Percentiles rank a stretch among this genome's conserved stretches.
phyloP scores from a whole-genome alignment of 768 basidiomycete genomes.

The Cantharellus anzutake region DNA sequence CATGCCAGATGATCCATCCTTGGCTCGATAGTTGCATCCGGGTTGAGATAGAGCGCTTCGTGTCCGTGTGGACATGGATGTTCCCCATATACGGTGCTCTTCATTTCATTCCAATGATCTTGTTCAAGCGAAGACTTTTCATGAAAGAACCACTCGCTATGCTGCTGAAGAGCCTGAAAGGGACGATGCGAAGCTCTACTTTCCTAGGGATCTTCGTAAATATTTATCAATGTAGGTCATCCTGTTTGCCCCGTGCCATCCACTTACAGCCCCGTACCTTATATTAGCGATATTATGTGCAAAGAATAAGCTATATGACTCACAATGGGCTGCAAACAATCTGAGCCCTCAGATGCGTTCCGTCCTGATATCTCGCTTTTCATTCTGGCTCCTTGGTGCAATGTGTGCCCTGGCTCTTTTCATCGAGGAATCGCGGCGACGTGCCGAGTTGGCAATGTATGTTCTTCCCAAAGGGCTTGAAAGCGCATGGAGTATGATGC shows the following conservation, averaged over 20 bases:
- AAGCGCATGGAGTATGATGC: constrained; percentile 67
- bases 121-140: constrained; percentile 61
- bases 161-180: constrained; percentile 41
- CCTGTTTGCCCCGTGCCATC: background rate
- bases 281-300: constrained; percentile 40
- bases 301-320: constrained; percentile 38
- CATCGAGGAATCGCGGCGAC: constrained; percentile 72
- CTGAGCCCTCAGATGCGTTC: constrained; percentile 27
- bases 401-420: constrained; percentile 60
- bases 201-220: constrained; percentile 74
- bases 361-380: constrained; percentile 42
- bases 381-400: constrained; percentile 60
- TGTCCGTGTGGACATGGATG: constrained; percentile 70
- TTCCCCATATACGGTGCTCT: constrained; percentile 61
- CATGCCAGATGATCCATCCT: constrained; percentile 58
- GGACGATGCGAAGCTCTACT: constrained; percentile 65
- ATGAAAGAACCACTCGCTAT: constrained; percentile 44
- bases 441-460: constrained; percentile 85
- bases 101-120: constrained; percentile 69
- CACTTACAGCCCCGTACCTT: background rate
- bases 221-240: constrained; percentile 53
- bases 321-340: constrained; percentile 14
- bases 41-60: constrained; percentile 51
- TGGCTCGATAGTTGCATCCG: constrained; percentile 37
- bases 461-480: constrained; percentile 79